Evolutionary conservation across 2,329 filamentous ascomycete species (phyloP), one percentile per base, ranked within the genome.

Genomic region (Alternaria triticina): DNA sequence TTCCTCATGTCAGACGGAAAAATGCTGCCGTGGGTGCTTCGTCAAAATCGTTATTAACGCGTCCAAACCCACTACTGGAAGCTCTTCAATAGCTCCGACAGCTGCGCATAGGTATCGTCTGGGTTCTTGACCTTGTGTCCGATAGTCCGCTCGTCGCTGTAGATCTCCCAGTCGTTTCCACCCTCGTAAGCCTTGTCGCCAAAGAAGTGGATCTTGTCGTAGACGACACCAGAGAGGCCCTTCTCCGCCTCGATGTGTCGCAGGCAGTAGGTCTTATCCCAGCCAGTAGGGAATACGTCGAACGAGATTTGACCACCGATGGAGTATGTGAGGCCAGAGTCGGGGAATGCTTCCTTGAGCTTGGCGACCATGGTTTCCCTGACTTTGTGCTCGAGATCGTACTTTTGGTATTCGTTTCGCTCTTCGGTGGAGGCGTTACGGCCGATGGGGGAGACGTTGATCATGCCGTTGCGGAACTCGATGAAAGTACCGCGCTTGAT

Each of bases 181-280:
- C 96, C 95, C 80, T 90, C 82, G 78, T 89, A 90, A 25, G 92
- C 92, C 90, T 98, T 99, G 86, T 99, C 96, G 70, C 96, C 96
- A 76, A 98, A 99, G 87, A 98, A 98, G 86, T 98, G 96, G 72
- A 98, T 91, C 47, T 88, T 95, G 71, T 89, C 92, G 86, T 95
- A 98, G 23, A 89, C 83, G 67, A 96, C 84, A 66, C 91, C 90
- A 75, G 88, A 90, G 79, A 80, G 70, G 17, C 82, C 79, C 74
- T 91, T 90, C 81, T 97, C 94, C 68, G 87, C 87, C 83, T 96
- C 93, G 66, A 98, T 85, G 82, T 97, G 94, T 73, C 88, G 85
- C 71, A 98, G 86, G 84, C 94, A 97, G 87, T 97, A 99, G 10
- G 93, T 97, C 89, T 98, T 99, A 84, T 99, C 96, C 96, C 96